Base-by-base conservation (phyloP, 1,139 yeast species). In the Protomyces inundatus region DNA sequence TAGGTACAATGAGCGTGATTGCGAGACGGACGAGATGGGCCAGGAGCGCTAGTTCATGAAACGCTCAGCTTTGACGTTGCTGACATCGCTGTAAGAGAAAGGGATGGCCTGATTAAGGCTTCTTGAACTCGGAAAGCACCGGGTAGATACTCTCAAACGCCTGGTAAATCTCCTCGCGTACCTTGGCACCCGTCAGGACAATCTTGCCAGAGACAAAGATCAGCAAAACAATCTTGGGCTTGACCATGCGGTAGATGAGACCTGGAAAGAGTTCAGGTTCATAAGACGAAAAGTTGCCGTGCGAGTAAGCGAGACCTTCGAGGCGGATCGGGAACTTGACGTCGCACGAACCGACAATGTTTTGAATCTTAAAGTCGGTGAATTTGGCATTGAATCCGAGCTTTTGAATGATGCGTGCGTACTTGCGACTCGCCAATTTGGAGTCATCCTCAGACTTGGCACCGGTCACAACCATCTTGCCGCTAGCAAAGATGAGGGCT, bases 391-490 rank as follows among this genome's bases (percentile, higher is more conserved):
- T 90, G 79, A 93, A 93, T 1, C 99, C 99, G 71, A 93, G 86
- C 76, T 95, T 95, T 75, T 95, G 99, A 70, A 93, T 93, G 73
- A 93, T 93, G 79, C 98, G 85, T 1, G 99, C 99, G 73, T 95
- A 93, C 75, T 93, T 93, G 77, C 98, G 84, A 36, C 97, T 90
- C 1, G 98, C 98, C 70, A 93, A 81, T 76, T 95, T 95, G 23
- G 97, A 90, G 75, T 93, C 98, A 75, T 93, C 98, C 75, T 93
- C 98, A 50, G 96, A 88, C 76, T 93, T 93, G 37, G 98, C 99
- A 82, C 99, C 99, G 45, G 98, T 93, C 35, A 93, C 99, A 70
- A 93, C 99, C 99, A 93, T 93, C 76, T 93, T 93, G 73, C 99
- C 99, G 4, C 97, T 90, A 1, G 98, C 99, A 77, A 93, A 95